Evolutionary conservation across 1,284 basidiomycete genomes (phyloP).

Genomic region (Puccinia polysora): DNA sequence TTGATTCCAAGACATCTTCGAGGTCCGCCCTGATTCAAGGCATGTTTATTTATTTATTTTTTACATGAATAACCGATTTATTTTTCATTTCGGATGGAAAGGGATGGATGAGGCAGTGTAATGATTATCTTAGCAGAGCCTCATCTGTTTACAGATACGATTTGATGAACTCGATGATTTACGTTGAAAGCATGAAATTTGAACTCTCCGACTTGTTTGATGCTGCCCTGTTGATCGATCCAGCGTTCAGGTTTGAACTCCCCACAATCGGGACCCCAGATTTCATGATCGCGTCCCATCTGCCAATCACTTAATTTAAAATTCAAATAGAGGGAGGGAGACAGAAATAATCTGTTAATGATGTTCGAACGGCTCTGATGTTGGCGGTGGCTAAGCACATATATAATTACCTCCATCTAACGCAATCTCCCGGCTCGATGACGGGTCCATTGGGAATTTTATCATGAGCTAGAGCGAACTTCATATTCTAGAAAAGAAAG

Average conservation of each 20-base stretch:
- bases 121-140: not conserved
- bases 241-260: too few relatives aligned
- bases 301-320: conserved; percentile 46
- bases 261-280: conserved; percentile 46
- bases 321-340: not conserved
- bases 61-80: not conserved
- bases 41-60: too few relatives aligned
- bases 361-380: too few relatives aligned
- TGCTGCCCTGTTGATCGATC: too few relatives aligned
- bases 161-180: too few relatives aligned
- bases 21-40: conserved; percentile 32
- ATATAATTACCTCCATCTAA: not conserved
- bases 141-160: not conserved
- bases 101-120: not conserved
- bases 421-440: conserved; percentile 45
- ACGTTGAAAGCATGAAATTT: too few relatives aligned
- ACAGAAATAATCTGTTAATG: not conserved
- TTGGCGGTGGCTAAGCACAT: too few relatives aligned
- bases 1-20: conserved; percentile 45
- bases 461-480: conserved; percentile 41
- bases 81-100: not conserved
- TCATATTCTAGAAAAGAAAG: conserved; percentile 23
- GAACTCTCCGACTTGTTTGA: too few relatives aligned
- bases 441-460: conserved; percentile 46
- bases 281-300: conserved; percentile 25